Conservation (phyloP, 1,284 basidiomycete species). For the Cystobasidium slooffiae region DNA sequence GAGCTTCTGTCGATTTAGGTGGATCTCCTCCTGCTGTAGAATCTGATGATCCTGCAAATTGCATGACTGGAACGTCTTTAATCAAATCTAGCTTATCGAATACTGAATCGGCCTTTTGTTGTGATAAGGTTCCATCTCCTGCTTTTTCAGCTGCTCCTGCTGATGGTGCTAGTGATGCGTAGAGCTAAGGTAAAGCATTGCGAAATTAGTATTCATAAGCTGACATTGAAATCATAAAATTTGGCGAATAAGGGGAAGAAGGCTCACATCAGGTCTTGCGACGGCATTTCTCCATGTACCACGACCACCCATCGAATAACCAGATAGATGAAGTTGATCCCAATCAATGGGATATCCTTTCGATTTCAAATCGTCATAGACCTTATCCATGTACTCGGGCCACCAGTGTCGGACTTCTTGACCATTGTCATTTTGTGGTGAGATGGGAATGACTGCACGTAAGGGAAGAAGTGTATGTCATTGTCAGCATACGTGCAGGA, state of each 20-base stretch:
- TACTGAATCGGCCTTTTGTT: slow-evolving; percentile 36
- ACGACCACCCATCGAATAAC: slow-evolving; percentile 44
- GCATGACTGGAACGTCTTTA: slow-evolving; percentile 38
- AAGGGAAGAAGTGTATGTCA: background rate
- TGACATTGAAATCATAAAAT: background rate
- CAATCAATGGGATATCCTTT: slow-evolving; percentile 43
- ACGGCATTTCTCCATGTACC: slow-evolving; percentile 42
- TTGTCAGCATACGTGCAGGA: too few species aligned
- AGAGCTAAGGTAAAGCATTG: background rate
- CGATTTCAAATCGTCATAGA: slow-evolving; percentile 31
- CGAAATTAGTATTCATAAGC: background rate
- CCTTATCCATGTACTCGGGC: slow-evolving; percentile 34
- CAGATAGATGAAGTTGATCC: slow-evolving; percentile 29
- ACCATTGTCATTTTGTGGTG: slow-evolving; percentile 25
- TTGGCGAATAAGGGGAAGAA: background rate
- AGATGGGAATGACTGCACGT: slow-evolving; percentile 42
- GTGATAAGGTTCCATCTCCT: slow-evolving; percentile 38
- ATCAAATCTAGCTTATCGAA: slow-evolving; percentile 30
- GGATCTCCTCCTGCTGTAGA: slow-evolving; percentile 26
- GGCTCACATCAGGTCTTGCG: slow-evolving; percentile 35
- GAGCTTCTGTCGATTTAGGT: slow-evolving; percentile 23
- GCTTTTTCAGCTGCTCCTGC: slow-evolving; percentile 44
- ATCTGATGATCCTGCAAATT: slow-evolving; percentile 42
- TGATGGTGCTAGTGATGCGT: slow-evolving; percentile 26
- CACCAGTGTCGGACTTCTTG: slow-evolving; percentile 43